Conservation (phyloP, 176 grass and related monocot genomes). For the Areca catechu region DNA sequence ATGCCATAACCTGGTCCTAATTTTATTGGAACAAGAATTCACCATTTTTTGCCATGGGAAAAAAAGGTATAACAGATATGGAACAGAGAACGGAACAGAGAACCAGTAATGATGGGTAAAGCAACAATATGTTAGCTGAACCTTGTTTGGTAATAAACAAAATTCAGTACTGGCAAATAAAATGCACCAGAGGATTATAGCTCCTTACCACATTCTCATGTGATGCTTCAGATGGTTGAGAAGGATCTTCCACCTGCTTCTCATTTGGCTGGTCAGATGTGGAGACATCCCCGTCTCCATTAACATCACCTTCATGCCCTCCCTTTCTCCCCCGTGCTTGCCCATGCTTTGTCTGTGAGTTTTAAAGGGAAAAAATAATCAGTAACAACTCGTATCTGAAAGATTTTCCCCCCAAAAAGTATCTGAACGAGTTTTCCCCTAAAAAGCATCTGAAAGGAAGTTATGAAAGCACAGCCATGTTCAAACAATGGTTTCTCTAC, state of each 20-base stretch:
- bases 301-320: slow-evolving; percentile 46
- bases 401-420: too few relatives aligned
- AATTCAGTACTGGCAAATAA: too few relatives aligned
- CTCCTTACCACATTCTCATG: slow-evolving; percentile 49
- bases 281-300: slow-evolving; percentile 69
- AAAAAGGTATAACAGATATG: neutral
- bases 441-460: too few relatives aligned
- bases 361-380: slow-evolving; percentile 3
- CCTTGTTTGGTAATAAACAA: too few relatives aligned
- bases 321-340: slow-evolving; percentile 49
- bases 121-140: neutral
- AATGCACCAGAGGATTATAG: neutral
- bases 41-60: neutral
- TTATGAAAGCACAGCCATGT: too few relatives aligned
- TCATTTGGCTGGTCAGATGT: slow-evolving; percentile 77
- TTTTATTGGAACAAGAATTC: neutral
- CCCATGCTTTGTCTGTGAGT: slow-evolving; percentile 59
- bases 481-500: too few relatives aligned
- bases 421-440: too few relatives aligned
- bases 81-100: neutral
- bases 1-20: too few relatives aligned
- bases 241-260: slow-evolving; percentile 44
- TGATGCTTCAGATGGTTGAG: slow-evolving; percentile 36
- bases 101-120: neutral
- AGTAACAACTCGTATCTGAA: neutral